Evolutionary conservation across 805 yeast species (phyloP), one percentile per base, ranked within the genome.

Genomic region (Kurtzmaniella cleridarum): DNA sequence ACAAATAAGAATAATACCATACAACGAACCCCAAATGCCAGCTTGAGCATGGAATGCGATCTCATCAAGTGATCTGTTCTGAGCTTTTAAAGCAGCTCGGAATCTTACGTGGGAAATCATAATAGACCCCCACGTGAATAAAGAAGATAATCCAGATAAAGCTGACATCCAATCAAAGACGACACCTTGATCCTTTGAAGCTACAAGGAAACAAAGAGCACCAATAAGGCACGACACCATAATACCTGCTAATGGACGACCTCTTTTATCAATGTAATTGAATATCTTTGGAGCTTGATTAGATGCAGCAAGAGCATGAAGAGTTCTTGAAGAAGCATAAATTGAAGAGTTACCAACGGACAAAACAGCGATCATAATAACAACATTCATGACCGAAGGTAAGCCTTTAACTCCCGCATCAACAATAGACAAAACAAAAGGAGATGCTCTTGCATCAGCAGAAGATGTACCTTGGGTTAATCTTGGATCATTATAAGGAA

Each of bases 171-270:
- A 67, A 41, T 53, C 48, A 41, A 67, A 67, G 3, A 66, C 57
- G 18, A 56, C 64, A 5, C 47, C 55, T 55, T 77, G 74, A 41
- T 64, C 57, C 5, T 59, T 59, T 36, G 63, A 57, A 3, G 71
- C 72, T 18, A 70, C 70, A 36, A 72, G 64, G 60, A 76, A 80
- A 41, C 85, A 76, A 15, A 80, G 53, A 43, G 79, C 60, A 29
- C 84, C 86, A 54, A 79, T 64, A 11, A 63, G 48, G 38, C 78
- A 60, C n/a, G 81, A 69, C 27, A 71, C 64, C 5, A 60, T 45
- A 50, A 84, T 77, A 14, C 88, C 91, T 38, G 75, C 76, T 39
- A 84, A 57, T 13, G 96, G 95, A 53, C 95, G 75, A 41, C 95
- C 95, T 39, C 65, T 68, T 47, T 83, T 73, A 58, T 87, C 95